Base-by-base conservation (phyloP, 257 asterid species). In the Verbena officinalis region DNA sequence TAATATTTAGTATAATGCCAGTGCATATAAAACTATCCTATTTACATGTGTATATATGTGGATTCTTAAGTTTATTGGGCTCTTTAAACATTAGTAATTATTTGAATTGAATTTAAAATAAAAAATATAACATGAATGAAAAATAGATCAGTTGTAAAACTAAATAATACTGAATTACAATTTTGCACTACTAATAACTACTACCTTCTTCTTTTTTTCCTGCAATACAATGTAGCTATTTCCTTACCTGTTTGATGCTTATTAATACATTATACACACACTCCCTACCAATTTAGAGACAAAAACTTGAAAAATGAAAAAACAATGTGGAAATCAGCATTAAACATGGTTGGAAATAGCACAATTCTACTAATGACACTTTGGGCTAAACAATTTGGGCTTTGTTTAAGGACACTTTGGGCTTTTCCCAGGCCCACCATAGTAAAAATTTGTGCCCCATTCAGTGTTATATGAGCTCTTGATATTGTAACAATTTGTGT, bases 401-500 rank as follows among this genome's bases (percentile, higher is more conserved):
- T 39, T 2, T 12, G 1, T 5, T 78, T 65, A 87, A 34, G 71
- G 75, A 62, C 97, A 92, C 5, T 67, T 59, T 58, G 82, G 75
- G 69, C 72, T 84, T 78, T 70, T 87, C 2, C 97, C 98, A 5
- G 98, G 95, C 59, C 98, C 97, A 51, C 97, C 97, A 69, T 81
- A 93, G 88, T 84, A 90, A 72, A 93, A 93, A 77, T 89, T 76
- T 11, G 89, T 84, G 16, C 96, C 97, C 97, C 97, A 89, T 57
- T 89, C 94, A 39, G 19, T 81, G 84, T 58, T 89, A 45, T 64
- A 75, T 34, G 86, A 73, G 70, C 86, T 89, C 81, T 82, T 74
- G 49, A 93, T 87, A 50, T 89, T 69, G 80, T 89, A 87, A 59
- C 98, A 89, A 45, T 87, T 75, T 14, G 85, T 79, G 71, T 89